A percentile compares a stretch with the other conserved stretches of the same genome.
phyloP scores from a whole-genome alignment of 805 yeast species.

The Ogataea trehaloabstinens region DNA sequence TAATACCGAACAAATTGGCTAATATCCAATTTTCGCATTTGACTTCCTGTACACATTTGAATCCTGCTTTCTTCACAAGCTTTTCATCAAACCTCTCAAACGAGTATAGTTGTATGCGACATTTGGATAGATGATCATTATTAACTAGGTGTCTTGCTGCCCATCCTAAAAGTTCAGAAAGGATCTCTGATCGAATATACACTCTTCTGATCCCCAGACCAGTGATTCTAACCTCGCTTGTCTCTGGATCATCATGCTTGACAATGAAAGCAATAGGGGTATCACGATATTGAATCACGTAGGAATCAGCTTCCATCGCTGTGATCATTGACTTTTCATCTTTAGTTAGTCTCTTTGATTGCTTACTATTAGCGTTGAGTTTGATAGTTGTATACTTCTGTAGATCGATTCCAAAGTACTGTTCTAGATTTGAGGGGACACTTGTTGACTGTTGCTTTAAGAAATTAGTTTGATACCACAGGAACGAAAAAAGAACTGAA shows the following conservation, averaged over 20 bases:
- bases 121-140: constrained; percentile 32
- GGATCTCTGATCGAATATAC: constrained; percentile 60
- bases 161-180: constrained; percentile 64
- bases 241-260: constrained; percentile 36
- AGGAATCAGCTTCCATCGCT: constrained; percentile 44
- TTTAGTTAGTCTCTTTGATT: constrained; percentile 14
- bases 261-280: constrained; percentile 67
- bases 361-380: constrained; percentile 10
- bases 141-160: constrained; percentile 45
- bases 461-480: constrained; percentile 45
- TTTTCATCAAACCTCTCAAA: constrained; percentile 44
- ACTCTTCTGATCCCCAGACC: constrained; percentile 69
- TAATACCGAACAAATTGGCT: constrained; percentile 18
- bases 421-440: constrained; percentile 35
- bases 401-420: constrained; percentile 53
- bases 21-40: constrained; percentile 10
- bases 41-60: constrained; percentile 32
- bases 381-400: constrained; percentile 37
- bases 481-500: constrained; percentile 38
- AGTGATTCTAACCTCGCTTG: constrained; percentile 39
- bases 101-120: constrained; percentile 50
- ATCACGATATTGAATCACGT: constrained; percentile 60
- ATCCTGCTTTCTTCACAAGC: constrained; percentile 42
- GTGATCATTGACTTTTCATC: constrained; percentile 16
- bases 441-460: constrained; percentile 41